phyloP scores from a whole-genome alignment of 2,329 filamentous ascomycete species.

The Trichophyton mentagrophytes region DNA sequence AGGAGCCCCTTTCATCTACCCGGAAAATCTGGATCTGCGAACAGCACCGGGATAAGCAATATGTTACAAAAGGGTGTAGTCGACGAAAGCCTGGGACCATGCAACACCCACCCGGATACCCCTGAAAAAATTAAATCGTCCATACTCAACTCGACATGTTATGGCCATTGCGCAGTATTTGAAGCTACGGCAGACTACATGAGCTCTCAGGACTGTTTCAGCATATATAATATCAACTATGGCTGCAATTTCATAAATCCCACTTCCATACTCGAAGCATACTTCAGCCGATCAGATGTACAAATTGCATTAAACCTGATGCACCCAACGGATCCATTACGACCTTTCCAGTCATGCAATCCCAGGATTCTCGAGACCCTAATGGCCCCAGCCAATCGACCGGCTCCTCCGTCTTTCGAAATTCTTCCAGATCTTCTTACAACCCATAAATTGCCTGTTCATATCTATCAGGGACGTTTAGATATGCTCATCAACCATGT shows the following conservation, averaged over 20 bases:
- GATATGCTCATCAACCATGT: slow-evolving; percentile 30
- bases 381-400: slow-evolving; percentile 13
- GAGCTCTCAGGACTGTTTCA: slow-evolving; percentile 19
- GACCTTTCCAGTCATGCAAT: slow-evolving; percentile 22
- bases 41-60: slow-evolving; percentile 15
- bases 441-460: slow-evolving; percentile 22
- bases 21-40: slow-evolving; percentile 22
- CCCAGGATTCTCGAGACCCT: slow-evolving; percentile 19
- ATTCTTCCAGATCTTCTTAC: slow-evolving; percentile 24
- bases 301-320: slow-evolving; percentile 22
- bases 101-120: slow-evolving; percentile 18
- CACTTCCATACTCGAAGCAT: slow-evolving; percentile 17
- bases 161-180: slow-evolving; percentile 26
- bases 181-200: slow-evolving; percentile 25
- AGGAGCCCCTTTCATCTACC: slow-evolving; percentile 18
- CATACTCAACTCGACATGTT: slow-evolving; percentile 25
- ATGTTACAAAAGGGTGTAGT: not conserved
- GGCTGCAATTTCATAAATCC: slow-evolving; percentile 20
- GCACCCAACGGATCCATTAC: slow-evolving; percentile 6
- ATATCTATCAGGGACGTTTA: slow-evolving; percentile 27
- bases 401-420: slow-evolving; percentile 22
- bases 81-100: slow-evolving; percentile 13
- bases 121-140: slow-evolving; percentile 18
- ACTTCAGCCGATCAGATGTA: slow-evolving; percentile 25
- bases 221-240: slow-evolving; percentile 24